Base-by-base conservation (phyloP, 257 asterid genomes). In the Mentha longifolia region DNA sequence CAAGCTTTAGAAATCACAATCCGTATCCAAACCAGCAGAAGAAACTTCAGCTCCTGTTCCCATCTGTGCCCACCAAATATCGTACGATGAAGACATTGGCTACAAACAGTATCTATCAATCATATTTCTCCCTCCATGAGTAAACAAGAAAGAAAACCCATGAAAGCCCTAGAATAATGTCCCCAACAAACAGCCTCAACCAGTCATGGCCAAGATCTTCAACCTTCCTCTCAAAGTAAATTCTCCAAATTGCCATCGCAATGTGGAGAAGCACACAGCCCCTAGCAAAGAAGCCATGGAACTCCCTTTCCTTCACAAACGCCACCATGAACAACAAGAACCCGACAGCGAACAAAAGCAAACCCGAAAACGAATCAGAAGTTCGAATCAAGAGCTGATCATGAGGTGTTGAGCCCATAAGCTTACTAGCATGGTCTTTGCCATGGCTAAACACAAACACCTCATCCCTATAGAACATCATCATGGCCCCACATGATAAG, bases 111-210 rank as follows among this genome's bases (percentile, higher is more conserved):
- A 33, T 70, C n/a, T 60, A 33, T 22, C 64, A 92, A 77, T 92
- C 98, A 76, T 92, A 92, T 79, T 92, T 92, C 87, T 90, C 98
- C 76, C 96, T 90, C 98, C 98, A 90, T 25, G 96, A 81, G 71
- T 81, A 92, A 52, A 79, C 91, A 14, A 92, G 91, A 80, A 87
- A 87, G 76, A 90, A 80, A 61, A 90, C 87, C 98, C 98, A 92
- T 0, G 97, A 90, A 65, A 92, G 83, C 2, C 79, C 97, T 71
- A 92, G 79, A 17, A 81, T 88, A 30, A 81, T 78, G 67, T 92
- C 98, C 47, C 93, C 98, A 65, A 90, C 86, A 22, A 90, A 88
- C 62, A 88, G 77, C 70, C 98, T 85, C 37, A 90, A 25, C 97
- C 97, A 92, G 83, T 90, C 98, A 0, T 82, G 88, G 16, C 98